A percentile compares a stretch with the other conserved stretches of the same genome.
These are phyloP conservation scores for Fistulinella cinereoalba DNA, from an alignment of 1,284 basidiomycete genomes.

Conservation along the genomic window DNA sequence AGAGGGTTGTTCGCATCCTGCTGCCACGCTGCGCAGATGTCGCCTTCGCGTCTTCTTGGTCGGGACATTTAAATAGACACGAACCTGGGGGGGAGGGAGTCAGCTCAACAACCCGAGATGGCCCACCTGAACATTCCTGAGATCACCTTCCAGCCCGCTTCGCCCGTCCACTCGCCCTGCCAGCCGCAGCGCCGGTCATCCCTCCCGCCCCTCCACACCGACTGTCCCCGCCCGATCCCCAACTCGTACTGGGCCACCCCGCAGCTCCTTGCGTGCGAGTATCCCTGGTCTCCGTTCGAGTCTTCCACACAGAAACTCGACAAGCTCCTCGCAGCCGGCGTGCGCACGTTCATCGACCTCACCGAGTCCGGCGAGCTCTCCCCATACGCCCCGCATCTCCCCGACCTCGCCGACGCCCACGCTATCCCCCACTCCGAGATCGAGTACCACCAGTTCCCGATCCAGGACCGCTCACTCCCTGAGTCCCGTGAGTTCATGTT, in stretches of 20 bases:
- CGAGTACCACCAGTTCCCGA: conserved; percentile 73
- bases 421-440: conserved; percentile 51
- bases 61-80: too few relatives aligned
- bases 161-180: not conserved
- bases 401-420: conserved; percentile 48
- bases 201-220: conserved; percentile 13
- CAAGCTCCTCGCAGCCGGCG: conserved; percentile 62
- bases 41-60: too few relatives aligned
- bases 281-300: conserved; percentile 63
- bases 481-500: conserved; percentile 54
- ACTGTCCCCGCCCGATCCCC: conserved; percentile 56
- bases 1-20: too few relatives aligned
- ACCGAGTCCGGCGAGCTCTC: conserved; percentile 69
- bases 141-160: conserved; percentile 10
- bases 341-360: conserved; percentile 76
- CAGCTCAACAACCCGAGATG: too few relatives aligned
- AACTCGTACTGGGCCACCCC: conserved; percentile 81
- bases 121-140: not conserved
- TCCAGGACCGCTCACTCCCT: conserved; percentile 65
- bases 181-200: conserved; percentile 22
- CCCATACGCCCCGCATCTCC: conserved; percentile 59
- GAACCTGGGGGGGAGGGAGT: too few relatives aligned
- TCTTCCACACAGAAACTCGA: conserved; percentile 58
- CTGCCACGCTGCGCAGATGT: too few relatives aligned
- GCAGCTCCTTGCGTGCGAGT: conserved; percentile 70